Evolutionary conservation across 108 stramenopile genomes (phyloP), one percentile per base, ranked within the genome.

Genomic region (Skeletonema marinoi): DNA sequence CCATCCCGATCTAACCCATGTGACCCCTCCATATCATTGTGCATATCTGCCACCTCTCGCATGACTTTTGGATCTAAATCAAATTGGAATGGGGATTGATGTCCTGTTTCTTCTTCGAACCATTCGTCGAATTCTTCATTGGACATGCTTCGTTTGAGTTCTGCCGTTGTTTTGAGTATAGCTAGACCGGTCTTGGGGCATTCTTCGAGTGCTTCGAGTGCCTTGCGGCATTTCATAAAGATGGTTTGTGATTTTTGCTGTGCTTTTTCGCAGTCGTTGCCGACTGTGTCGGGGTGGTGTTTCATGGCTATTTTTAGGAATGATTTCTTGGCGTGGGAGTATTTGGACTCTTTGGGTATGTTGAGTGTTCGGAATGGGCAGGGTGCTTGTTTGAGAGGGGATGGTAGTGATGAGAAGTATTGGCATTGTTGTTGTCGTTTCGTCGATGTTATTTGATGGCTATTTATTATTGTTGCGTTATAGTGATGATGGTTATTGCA

Each of bases 271-370:
- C 79, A 72, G 11, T 75, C 65, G 16, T 51, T 46, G 16, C 17
- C 59, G 19, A 86, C 65, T 4, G 86, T 89, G 65, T 95, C 93
- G 62, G 93, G 93, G 62, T 95, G 93, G 80, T 95, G 86, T 60
- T 81, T 71, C 93, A 95, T 91, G 69, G 93, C 93, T 25, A 95
- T 89, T 88, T 85, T 74, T 16, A 95, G 46, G 78, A 95, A 95
- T n/a, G 81, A 90, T 44, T 78, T 83, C 78, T 92, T 94, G 69
- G 88, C 91, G 41, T 87, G 82, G 10, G 85, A 81, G 66, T 91
- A 95, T 3, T 78, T 59, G 46, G 73, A 70, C 32, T 78, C 77
- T 75, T 81, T 82, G 12, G 76, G 67, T 11, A 93, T 84, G 17
- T 79, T 68, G 6, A 93, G 75, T 2, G 84, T 86, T 16, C 60